Evolutionary conservation across 371 early-diverging fungal species (phyloP).

Genomic region (Mucor indicus): DNA sequence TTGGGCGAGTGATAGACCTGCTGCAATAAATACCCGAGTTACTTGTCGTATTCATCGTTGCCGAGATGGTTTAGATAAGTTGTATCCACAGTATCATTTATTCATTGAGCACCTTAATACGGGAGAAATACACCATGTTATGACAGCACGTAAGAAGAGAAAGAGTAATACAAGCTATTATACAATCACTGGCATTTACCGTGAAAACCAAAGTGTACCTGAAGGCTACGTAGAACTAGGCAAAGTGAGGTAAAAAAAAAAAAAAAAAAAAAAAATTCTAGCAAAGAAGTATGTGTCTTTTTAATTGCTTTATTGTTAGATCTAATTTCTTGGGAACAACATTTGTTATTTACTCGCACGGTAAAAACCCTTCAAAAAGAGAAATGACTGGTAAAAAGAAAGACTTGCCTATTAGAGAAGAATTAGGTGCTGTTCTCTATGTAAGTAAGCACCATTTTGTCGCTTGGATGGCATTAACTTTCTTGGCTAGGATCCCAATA

Average conservation of each 20-base stretch:
- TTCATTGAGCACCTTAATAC: constrained; percentile 65
- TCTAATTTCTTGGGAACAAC: constrained; percentile 89
- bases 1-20: constrained; percentile 49
- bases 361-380: constrained; percentile 52
- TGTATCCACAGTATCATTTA: constrained; percentile 74
- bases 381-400: constrained; percentile 30
- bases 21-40: constrained; percentile 70
- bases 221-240: constrained; percentile 41
- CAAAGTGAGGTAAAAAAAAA: constrained; percentile 53
- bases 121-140: constrained; percentile 42
- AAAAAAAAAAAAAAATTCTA: neutral
- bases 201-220: constrained; percentile 12
- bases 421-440: constrained; percentile 80
- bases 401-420: constrained; percentile 56
- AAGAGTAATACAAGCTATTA: constrained; percentile 73
- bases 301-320: constrained; percentile 21
- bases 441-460: constrained; percentile 39
- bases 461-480: neutral
- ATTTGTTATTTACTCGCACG: constrained; percentile 74
- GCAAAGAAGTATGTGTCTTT: neutral
- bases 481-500: constrained; percentile 72
- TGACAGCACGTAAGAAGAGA: constrained; percentile 71
- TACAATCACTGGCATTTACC: constrained; percentile 54
- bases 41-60: constrained; percentile 75
- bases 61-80: constrained; percentile 66